Evolutionary conservation across 306 rosid species (phyloP).

Genomic region (Cicer pinnatifidum): DNA sequence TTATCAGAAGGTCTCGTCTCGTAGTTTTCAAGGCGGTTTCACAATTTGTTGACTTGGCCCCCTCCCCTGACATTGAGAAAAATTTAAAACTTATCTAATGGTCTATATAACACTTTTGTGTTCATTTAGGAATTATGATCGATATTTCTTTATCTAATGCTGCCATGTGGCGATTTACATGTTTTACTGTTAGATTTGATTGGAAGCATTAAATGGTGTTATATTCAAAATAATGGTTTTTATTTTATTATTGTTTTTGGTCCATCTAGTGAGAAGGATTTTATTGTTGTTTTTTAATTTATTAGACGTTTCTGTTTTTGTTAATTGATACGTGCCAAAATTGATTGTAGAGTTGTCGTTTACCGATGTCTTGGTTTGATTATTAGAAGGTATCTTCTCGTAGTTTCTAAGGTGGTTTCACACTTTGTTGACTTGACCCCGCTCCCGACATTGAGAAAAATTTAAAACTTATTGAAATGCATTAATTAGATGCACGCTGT

Average conservation of each 20-base stretch:
- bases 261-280: constrained; percentile 16
- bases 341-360: constrained; percentile 13
- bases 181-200: constrained; percentile 14
- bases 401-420: constrained; percentile 35
- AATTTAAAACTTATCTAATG: neutral
- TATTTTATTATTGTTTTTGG: constrained; percentile 3
- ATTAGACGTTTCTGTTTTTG: constrained; percentile 2
- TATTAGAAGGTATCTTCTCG: neutral
- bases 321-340: constrained; percentile 6
- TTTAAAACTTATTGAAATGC: constrained; percentile 10
- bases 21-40: constrained; percentile 35
- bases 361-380: constrained; percentile 22
- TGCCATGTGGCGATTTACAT: neutral
- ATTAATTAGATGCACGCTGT: constrained; percentile 9
- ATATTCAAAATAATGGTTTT: constrained; percentile 1
- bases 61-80: constrained; percentile 3
- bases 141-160: constrained; percentile 32
- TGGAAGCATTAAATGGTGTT: constrained; percentile 25
- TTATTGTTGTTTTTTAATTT: constrained; percentile 8
- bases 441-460: neutral
- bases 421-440: neutral
- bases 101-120: neutral
- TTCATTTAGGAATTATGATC: constrained; percentile 17
- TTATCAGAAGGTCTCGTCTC: neutral
- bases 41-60: neutral